Conservation (phyloP, 768 basidiomycete genomes). For the Rhodotorula babjevae region DNA sequence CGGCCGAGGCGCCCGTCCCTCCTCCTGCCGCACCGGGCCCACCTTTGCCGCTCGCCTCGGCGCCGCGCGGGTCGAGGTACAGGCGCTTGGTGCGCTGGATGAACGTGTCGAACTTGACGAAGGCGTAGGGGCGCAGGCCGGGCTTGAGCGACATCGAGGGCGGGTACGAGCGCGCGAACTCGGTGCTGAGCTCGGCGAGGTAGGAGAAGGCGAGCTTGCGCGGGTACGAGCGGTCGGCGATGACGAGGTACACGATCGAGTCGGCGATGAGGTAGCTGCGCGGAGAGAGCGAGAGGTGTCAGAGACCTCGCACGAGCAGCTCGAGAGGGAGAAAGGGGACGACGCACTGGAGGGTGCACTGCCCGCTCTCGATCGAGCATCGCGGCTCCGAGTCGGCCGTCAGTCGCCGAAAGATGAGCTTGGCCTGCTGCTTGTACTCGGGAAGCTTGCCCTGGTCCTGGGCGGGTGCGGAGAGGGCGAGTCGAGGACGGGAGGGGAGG, state of each 20-base stretch:
- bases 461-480: no score
- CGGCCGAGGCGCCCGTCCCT: slow-evolving; percentile 50
- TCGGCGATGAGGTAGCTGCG: slow-evolving; percentile 86
- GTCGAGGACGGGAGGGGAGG: background rate
- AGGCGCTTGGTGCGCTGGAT: slow-evolving; percentile 96
- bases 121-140: slow-evolving; percentile 94
- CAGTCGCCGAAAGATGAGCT: slow-evolving; percentile 90
- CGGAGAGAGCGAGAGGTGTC: background rate
- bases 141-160: slow-evolving; percentile 63
- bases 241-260: slow-evolving; percentile 89
- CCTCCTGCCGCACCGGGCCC: slow-evolving; percentile 62
- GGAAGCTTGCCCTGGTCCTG: slow-evolving; percentile 80
- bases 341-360: slow-evolving; percentile 90
- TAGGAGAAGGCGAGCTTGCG: slow-evolving; percentile 96
- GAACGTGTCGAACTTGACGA: slow-evolving; percentile 98
- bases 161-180: slow-evolving; percentile 88
- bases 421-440: slow-evolving; percentile 97
- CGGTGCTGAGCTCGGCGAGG: slow-evolving; percentile 92
- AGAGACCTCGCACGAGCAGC: background rate
- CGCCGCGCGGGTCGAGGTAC: slow-evolving; percentile 87
- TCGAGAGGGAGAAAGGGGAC: slow-evolving; percentile 1
- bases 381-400: slow-evolving; percentile 89
- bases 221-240: slow-evolving; percentile 77
- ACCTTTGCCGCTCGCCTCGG: slow-evolving; percentile 53
- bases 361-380: slow-evolving; percentile 93